Evolutionary conservation across 306 rosid genomes (phyloP), one percentile per base, ranked within the genome.

Genomic region (Malus sylvestris): DNA sequence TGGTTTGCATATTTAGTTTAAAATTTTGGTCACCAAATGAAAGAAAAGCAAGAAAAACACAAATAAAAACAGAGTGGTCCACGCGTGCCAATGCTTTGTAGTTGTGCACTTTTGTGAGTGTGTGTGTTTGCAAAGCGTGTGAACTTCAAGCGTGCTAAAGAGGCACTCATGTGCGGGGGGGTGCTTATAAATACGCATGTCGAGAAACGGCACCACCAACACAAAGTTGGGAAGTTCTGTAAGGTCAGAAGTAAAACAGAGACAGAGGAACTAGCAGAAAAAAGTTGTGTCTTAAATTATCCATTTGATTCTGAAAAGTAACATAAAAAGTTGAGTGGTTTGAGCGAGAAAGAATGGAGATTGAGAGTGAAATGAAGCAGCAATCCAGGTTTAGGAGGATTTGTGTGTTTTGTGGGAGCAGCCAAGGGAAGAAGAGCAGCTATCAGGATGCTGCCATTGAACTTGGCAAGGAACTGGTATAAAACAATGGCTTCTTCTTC

Each of bases 321-420:
- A 70, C 71, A 59, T 76, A 67, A 45, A 57, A n/a, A 19, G 61
- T 55, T 42, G 45, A 61, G 55, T 78, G n/a, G 14, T 53, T 75
- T 46, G 40, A 14, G 46, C 62, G 33, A 53, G 78, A 75, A 78
- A 38, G 10, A 38, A 84, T 83, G 90, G 88, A 86, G 81, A 74
- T 73, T 29, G 40, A 55, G 67, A 59, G 68, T 53, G 83, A 79
- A 80, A 93, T 91, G 97, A 95, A 89, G 80, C 86, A 72, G 82
- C 55, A 51, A 51, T 95, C 98, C 38, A 95, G 81, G 93, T 95
- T 95, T 81, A 82, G 85, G 77, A 95, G 97, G 79, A 91, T 95
- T 82, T 95, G 98, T 88, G 97, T 95, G 13, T 95, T 95, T 77
- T 95, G 98, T 88, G 98, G 98, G 11, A 95, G 98, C 85, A 95